These are phyloP conservation scores for Starmerella geochares DNA, from an alignment of 805 yeast genomes.

Conservation along the genomic window DNA sequence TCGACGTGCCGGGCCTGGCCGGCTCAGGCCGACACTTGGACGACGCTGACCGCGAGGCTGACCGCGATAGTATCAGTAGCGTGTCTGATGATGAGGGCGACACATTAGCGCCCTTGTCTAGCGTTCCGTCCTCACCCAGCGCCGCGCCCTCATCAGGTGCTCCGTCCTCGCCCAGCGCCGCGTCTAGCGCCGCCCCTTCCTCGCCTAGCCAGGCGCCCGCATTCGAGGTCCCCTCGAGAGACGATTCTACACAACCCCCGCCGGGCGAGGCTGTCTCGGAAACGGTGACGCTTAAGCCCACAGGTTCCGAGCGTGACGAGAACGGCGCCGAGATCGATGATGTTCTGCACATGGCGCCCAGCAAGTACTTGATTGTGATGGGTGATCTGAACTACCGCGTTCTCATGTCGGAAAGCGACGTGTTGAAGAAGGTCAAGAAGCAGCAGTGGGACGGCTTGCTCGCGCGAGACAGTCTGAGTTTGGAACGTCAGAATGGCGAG, in stretches of 20 bases:
- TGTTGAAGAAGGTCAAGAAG: conserved; percentile 28
- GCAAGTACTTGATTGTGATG: conserved; percentile 31
- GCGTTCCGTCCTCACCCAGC: background rate
- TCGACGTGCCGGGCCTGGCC: conserved; percentile 27
- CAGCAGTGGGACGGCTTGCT: conserved; percentile 33
- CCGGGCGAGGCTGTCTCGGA: background rate
- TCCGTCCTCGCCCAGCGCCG: background rate
- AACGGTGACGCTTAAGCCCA: background rate
- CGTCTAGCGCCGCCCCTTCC: too few relatives aligned
- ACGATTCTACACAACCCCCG: background rate
- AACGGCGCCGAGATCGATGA: background rate
- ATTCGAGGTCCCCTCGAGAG: too few relatives aligned
- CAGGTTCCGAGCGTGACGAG: background rate
- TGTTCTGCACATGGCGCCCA: conserved; percentile 1
- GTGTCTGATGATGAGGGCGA: conserved; percentile 13
- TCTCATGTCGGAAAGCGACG: conserved; percentile 35
- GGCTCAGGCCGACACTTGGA: background rate
- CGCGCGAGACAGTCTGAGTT: conserved; percentile 38
- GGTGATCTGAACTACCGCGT: conserved; percentile 52
- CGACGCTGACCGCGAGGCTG: conserved; percentile 3
- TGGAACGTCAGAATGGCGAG: conserved; percentile 31
- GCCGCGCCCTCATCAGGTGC: background rate
- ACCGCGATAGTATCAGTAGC: conserved; percentile 14
- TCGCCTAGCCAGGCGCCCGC: too few relatives aligned
- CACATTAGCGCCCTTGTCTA: background rate